Evolutionary conservation across 495 filamentous ascomycete genomes (phyloP).

Genomic region (Pseudevernia furfuracea): DNA sequence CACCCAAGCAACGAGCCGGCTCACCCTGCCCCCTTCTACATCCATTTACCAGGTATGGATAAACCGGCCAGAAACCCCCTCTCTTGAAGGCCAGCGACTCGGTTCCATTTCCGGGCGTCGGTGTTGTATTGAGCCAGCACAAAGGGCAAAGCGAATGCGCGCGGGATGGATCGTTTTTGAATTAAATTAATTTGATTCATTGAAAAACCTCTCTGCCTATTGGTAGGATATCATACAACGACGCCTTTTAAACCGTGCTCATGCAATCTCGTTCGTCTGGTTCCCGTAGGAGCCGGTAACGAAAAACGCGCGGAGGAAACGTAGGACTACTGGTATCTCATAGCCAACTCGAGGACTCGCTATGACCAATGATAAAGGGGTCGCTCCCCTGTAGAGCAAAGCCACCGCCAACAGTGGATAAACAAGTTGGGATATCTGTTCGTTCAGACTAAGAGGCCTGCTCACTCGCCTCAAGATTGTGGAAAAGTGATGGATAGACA

Average conservation of each 20-base stretch:
- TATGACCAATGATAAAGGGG: neutral
- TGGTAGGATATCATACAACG: slow-evolving; percentile 2
- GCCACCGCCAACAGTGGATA: neutral
- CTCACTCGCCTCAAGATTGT: slow-evolving; percentile 1
- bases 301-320: neutral
- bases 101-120: no score
- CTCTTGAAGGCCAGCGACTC: no score
- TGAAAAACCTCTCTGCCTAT: neutral
- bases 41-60: no score
- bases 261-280: neutral
- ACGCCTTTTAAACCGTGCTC: neutral
- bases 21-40: no score
- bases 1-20: no score
- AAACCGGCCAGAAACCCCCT: no score
- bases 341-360: slow-evolving; percentile 8
- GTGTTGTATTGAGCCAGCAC: no score
- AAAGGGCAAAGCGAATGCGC: no score
- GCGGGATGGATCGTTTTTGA: neutral
- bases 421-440: neutral
- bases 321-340: slow-evolving; percentile 2
- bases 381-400: neutral
- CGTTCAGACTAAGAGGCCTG: slow-evolving; percentile 4
- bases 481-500: neutral
- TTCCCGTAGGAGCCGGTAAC: neutral
- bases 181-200: neutral